These are phyloP conservation scores for Melanopsichium pennsylvanicum DNA, from an alignment of 1,284 basidiomycete genomes.

Conservation along the genomic window DNA sequence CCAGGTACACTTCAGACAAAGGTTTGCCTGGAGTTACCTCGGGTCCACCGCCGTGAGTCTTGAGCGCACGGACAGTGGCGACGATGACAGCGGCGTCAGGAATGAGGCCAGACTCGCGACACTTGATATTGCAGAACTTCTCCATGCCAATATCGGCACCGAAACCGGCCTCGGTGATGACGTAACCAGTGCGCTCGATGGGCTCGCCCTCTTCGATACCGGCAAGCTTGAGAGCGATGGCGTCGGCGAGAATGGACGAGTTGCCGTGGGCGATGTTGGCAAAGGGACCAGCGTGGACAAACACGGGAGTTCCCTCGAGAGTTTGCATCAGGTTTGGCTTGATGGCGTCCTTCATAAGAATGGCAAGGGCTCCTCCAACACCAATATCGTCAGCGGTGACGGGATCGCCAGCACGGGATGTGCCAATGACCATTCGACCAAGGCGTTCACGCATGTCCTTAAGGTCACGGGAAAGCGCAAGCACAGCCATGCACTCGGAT, in stretches of 20 bases:
- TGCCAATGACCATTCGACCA: slow-evolving; percentile 96
- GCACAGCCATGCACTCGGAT: slow-evolving; percentile 97
- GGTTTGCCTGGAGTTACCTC: slow-evolving; percentile 96
- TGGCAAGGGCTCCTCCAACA: slow-evolving; percentile 92
- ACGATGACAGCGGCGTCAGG: slow-evolving; percentile 96
- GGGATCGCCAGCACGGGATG: slow-evolving; percentile 86
- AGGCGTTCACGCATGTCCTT: slow-evolving; percentile 90
- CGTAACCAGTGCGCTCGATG: slow-evolving; percentile 83
- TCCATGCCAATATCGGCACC: slow-evolving; percentile 90
- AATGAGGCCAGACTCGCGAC: slow-evolving; percentile 86
- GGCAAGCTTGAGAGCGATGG: slow-evolving; percentile 93
- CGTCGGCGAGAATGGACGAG: slow-evolving; percentile 96
- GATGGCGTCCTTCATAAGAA: slow-evolving; percentile 98
- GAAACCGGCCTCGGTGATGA: slow-evolving; percentile 97
- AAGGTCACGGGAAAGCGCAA: slow-evolving; percentile 86
- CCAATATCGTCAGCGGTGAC: slow-evolving; percentile 97
- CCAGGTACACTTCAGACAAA: slow-evolving; percentile 89
- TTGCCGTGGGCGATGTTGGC: slow-evolving; percentile 99
- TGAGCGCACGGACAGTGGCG: slow-evolving; percentile 94
- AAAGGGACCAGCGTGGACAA: slow-evolving; percentile 98
- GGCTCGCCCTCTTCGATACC: slow-evolving; percentile 92
- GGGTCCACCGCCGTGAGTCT: slow-evolving; percentile 99
- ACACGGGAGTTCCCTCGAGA: slow-evolving; percentile 95
- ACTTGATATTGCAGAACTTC: slow-evolving; percentile 99
- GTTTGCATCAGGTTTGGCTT: slow-evolving; percentile 99